Evolutionary conservation across 2,329 filamentous ascomycete species (phyloP).

Genomic region (Grosmannia clavigera): DNA sequence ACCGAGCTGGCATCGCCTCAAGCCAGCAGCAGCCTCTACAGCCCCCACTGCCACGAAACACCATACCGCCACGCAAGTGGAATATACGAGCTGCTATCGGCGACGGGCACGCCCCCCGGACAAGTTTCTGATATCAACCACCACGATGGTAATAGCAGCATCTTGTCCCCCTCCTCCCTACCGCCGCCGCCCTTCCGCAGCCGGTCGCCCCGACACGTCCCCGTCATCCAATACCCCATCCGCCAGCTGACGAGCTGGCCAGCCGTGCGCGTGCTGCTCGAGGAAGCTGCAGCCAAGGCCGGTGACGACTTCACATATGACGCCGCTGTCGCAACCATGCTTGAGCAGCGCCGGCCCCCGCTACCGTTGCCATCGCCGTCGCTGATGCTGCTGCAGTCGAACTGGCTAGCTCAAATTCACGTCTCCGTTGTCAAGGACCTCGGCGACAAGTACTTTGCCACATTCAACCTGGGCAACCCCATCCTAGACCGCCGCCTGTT

Average conservation of each 20-base stretch:
- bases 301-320: constrained; percentile 6
- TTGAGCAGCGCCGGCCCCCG: constrained; percentile 32
- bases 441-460: constrained; percentile 40
- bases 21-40: not conserved
- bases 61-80: constrained; percentile 24
- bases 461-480: constrained; percentile 39
- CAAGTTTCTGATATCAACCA: not conserved
- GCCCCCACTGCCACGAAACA: not conserved
- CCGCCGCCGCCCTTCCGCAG: not conserved
- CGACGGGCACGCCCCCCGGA: not conserved
- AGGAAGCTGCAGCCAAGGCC: not conserved
- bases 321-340: constrained; percentile 23
- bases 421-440: constrained; percentile 36
- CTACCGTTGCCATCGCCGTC: constrained; percentile 21
- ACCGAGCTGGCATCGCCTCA: constrained; percentile 2
- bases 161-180: not conserved
- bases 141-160: not conserved
- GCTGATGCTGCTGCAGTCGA: constrained; percentile 18
- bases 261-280: constrained; percentile 6
- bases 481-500: constrained; percentile 39
- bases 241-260: constrained; percentile 12
- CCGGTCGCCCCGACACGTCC: constrained; percentile 5
- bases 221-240: constrained; percentile 13
- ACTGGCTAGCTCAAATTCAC: constrained; percentile 33
- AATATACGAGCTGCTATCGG: constrained; percentile 15